These are phyloP conservation scores for Capsella rubella DNA, from an alignment of 441 rosid species.

Conservation along the genomic window DNA sequence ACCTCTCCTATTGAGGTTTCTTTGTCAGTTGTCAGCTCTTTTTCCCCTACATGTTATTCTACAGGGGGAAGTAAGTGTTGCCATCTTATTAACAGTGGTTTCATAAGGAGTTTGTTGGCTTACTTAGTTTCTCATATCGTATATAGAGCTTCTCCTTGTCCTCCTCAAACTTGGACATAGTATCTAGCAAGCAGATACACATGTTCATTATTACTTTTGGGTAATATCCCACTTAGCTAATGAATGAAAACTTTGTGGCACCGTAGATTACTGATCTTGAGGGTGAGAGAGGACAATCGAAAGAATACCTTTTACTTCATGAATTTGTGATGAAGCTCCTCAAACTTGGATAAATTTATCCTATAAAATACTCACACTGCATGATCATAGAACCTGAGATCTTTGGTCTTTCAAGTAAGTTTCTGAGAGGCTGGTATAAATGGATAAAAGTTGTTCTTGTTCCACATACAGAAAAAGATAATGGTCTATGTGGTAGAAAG, in stretches of 20 bases:
- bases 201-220: conserved; percentile 30
- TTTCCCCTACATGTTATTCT: too few species aligned
- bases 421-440: too few species aligned
- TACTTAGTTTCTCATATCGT: conserved; percentile 79
- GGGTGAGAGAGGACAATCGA: conserved; percentile 14
- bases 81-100: not conserved
- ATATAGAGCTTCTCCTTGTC: conserved; percentile 74
- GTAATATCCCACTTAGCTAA: not conserved
- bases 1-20: too few species aligned
- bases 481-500: too few species aligned
- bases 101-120: conserved; percentile 44
- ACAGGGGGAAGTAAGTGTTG: too few species aligned
- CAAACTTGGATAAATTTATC: conserved; percentile 45
- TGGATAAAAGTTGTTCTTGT: too few species aligned
- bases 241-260: not conserved
- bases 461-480: too few species aligned
- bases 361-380: conserved; percentile 76
- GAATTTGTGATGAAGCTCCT: not conserved
- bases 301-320: conserved; percentile 56
- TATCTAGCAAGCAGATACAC: conserved; percentile 58
- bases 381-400: conserved; percentile 1
- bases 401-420: too few species aligned
- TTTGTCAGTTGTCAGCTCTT: too few species aligned
- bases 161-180: conserved; percentile 72
- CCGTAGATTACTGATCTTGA: conserved; percentile 1